Conservation (phyloP, 2,329 filamentous ascomycete genomes). For the Alternaria solani region DNA sequence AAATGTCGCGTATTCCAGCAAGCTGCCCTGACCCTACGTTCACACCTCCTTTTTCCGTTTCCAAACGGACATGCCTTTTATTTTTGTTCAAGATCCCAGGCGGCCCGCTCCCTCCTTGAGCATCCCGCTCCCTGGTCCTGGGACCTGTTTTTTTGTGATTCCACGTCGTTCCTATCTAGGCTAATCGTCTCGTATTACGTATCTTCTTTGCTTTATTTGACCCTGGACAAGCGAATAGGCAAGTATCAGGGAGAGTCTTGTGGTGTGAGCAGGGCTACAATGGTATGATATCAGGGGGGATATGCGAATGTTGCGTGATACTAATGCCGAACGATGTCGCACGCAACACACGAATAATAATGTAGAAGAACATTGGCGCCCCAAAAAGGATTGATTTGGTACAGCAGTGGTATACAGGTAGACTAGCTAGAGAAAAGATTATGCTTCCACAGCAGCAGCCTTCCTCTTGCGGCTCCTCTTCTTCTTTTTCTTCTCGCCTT, state of each 20-base stretch:
- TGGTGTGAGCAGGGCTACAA: not conserved
- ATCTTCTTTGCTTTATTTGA: not conserved
- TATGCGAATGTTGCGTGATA: not conserved
- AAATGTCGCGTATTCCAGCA: not conserved
- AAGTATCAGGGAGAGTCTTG: not conserved
- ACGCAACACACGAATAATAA: not conserved
- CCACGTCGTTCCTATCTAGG: not conserved
- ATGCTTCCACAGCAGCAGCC: constrained; percentile 19
- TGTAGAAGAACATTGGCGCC: not conserved
- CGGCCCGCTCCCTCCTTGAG: constrained; percentile 1
- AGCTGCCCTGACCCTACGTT: not conserved
- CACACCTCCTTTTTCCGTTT: not conserved
- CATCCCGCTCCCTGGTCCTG: not conserved
- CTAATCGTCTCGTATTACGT: not conserved
- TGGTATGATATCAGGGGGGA: not conserved
- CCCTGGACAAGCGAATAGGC: not conserved
- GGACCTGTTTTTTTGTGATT: not conserved
- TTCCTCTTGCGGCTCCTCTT: constrained; percentile 38
- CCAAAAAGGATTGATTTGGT: not conserved
- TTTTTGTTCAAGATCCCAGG: not conserved
- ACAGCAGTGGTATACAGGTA: not conserved
- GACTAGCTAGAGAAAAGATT: not conserved
- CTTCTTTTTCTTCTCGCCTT: constrained; percentile 38
- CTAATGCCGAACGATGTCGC: not conserved
- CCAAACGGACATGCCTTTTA: not conserved